Conservation (phyloP, 768 basidiomycete genomes). For the Boletus reticulatus region DNA sequence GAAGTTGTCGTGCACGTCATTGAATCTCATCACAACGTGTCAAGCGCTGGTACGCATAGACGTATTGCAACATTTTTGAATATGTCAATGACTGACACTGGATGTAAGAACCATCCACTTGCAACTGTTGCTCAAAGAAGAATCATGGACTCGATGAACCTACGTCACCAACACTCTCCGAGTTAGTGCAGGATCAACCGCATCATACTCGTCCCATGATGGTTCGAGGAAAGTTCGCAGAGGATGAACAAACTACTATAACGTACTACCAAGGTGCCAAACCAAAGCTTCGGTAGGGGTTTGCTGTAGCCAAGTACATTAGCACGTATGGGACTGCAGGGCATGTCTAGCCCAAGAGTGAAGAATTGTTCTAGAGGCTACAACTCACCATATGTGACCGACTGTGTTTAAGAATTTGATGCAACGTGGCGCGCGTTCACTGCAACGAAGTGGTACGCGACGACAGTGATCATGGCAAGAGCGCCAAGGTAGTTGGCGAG, state of each 20-base stretch:
- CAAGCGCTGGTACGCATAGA: slow-evolving; percentile 9
- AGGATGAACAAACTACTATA: slow-evolving; percentile 1
- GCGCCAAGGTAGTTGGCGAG: slow-evolving; percentile 83
- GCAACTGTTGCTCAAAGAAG: slow-evolving; percentile 17
- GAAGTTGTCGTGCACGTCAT: neutral
- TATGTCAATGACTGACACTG: slow-evolving; percentile 1
- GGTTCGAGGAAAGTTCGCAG: slow-evolving; percentile 13
- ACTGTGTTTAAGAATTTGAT: slow-evolving; percentile 13
- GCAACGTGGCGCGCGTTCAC: slow-evolving; percentile 65
- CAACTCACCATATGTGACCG: slow-evolving; percentile 5
- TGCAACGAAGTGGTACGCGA: slow-evolving; percentile 87
- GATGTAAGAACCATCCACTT: slow-evolving; percentile 8
- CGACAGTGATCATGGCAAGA: slow-evolving; percentile 83
- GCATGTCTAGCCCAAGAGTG: neutral
- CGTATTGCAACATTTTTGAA: neutral
- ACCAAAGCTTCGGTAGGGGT: slow-evolving; percentile 8
- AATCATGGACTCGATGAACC: neutral
- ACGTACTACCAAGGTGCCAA: slow-evolving; percentile 18
- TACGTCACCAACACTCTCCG: neutral
- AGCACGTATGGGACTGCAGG: neutral
- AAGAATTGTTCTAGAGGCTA: neutral
- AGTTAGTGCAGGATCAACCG: slow-evolving; percentile 19
- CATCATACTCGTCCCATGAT: slow-evolving; percentile 9
- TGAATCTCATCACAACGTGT: neutral
- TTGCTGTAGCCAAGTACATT: too few species aligned